These are phyloP conservation scores for Xylariaceae sp. DNA, from an alignment of 2,329 filamentous ascomycete species.

Conservation along the genomic window DNA sequence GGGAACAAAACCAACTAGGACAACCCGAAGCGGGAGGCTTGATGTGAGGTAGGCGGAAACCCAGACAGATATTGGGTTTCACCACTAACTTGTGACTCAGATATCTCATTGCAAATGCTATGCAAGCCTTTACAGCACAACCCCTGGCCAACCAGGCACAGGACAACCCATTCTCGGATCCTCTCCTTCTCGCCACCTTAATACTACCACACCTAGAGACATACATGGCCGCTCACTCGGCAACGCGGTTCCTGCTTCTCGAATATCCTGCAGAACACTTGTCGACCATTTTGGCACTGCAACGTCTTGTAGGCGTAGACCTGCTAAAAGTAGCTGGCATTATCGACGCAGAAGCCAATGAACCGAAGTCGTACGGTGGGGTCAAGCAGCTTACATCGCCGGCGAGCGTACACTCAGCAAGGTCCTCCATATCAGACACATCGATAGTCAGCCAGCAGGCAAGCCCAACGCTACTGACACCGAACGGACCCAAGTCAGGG, in stretches of 20 bases:
- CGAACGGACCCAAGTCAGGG: slow-evolving; percentile 14
- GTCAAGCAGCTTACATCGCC: slow-evolving; percentile 17
- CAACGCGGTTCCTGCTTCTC: slow-evolving; percentile 62
- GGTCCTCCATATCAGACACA: slow-evolving; percentile 38
- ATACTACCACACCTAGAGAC: slow-evolving; percentile 66
- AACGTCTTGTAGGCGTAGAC: slow-evolving; percentile 61
- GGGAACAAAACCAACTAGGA: slow-evolving; percentile 55
- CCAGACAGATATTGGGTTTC: neutral
- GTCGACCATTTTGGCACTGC: slow-evolving; percentile 61
- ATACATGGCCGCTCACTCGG: slow-evolving; percentile 59
- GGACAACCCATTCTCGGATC: slow-evolving; percentile 61
- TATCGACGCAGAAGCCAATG: slow-evolving; percentile 50
- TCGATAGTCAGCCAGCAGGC: slow-evolving; percentile 25
- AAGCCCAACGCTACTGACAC: slow-evolving; percentile 24
- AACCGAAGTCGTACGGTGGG: slow-evolving; percentile 32
- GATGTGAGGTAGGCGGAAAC: slow-evolving; percentile 58
- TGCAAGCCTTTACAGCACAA: slow-evolving; percentile 63
- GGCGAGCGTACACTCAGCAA: slow-evolving; percentile 29
- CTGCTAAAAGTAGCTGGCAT: slow-evolving; percentile 65
- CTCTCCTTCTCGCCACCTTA: slow-evolving; percentile 60
- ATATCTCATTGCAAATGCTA: slow-evolving; percentile 65
- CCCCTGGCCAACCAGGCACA: slow-evolving; percentile 55
- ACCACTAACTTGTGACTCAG: slow-evolving; percentile 42
- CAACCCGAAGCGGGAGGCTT: slow-evolving; percentile 60
- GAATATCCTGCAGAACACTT: slow-evolving; percentile 65